These are phyloP conservation scores for Ramaria rubella DNA, from an alignment of 768 basidiomycete genomes.

Conservation along the genomic window DNA sequence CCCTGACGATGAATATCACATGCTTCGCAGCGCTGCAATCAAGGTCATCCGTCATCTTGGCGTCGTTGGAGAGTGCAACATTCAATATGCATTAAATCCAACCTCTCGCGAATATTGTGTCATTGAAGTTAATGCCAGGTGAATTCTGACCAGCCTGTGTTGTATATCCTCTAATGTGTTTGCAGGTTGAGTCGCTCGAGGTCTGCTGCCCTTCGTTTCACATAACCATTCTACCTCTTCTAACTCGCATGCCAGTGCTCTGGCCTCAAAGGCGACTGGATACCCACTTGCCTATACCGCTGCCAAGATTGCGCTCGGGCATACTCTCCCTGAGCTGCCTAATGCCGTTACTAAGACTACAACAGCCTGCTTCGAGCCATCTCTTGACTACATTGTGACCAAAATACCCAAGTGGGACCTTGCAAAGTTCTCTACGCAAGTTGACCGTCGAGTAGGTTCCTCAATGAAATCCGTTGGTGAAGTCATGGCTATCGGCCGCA, in stretches of 20 bases:
- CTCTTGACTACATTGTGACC: conserved; percentile 97
- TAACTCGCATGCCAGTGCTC: conserved; percentile 48
- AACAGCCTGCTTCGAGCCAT: conserved; percentile 98
- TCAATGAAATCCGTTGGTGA: conserved; percentile 99
- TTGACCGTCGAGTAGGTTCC: conserved; percentile 90
- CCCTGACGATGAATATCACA: conserved; percentile 97
- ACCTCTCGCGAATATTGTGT: conserved; percentile 91
- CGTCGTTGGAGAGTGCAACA: conserved; percentile 93
- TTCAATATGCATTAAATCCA: conserved; percentile 97
- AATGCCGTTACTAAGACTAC: conserved; percentile 99
- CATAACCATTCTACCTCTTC: not conserved
- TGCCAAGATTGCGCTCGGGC: conserved; percentile 95
- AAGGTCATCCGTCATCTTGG: conserved; percentile 90
- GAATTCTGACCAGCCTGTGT: conserved; percentile 22
- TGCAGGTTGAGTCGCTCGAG: conserved; percentile 72
- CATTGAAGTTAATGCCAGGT: conserved; percentile 96
- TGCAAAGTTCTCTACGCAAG: conserved; percentile 92
- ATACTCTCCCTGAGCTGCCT: conserved; percentile 95
- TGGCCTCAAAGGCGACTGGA: conserved; percentile 98
- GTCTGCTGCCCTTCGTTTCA: conserved; percentile 27
- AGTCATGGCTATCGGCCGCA: conserved; percentile 99
- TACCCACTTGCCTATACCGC: conserved; percentile 99
- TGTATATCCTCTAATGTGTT: conserved; percentile 3
- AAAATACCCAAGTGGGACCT: conserved; percentile 99
- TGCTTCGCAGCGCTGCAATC: conserved; percentile 95